A percentile compares a stretch with the other conserved stretches of the same genome.
Conservation (phyloP, 495 filamentous ascomycete genomes). For the Lindgomyces ingoldianus region DNA sequence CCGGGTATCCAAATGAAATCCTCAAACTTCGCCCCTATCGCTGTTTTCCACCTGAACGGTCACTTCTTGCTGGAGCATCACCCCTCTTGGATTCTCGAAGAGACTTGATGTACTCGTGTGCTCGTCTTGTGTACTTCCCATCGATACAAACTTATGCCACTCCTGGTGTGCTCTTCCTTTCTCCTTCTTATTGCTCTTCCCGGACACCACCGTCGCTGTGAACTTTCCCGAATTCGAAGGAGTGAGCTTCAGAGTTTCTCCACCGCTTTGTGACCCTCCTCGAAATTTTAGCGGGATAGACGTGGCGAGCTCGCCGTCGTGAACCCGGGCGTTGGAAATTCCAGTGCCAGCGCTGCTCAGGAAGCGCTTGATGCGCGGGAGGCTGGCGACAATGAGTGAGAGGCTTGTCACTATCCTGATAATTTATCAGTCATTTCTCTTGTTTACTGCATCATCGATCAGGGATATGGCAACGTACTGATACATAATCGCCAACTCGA, state of each 20-base stretch:
- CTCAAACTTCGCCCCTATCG: too few relatives aligned
- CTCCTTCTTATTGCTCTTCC: not conserved
- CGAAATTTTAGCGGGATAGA: too few relatives aligned
- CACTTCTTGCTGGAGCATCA: slow-evolving; percentile 23
- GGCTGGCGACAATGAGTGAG: slow-evolving; percentile 12
- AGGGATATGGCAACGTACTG: slow-evolving; percentile 11
- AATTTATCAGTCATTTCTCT: not conserved
- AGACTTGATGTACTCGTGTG: slow-evolving; percentile 21
- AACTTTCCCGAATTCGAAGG: not conserved
- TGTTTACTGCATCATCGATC: not conserved
- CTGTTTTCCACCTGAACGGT: slow-evolving; percentile 12
- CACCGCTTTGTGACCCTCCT: not conserved
- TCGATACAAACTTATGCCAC: slow-evolving; percentile 13
- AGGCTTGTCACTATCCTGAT: slow-evolving; percentile 4
- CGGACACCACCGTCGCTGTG: slow-evolving; percentile 8
- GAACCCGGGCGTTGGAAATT: not conserved
- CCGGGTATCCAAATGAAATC: too few relatives aligned
- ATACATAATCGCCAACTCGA: not conserved
- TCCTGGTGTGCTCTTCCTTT: slow-evolving; percentile 4
- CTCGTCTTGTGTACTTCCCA: slow-evolving; percentile 16
- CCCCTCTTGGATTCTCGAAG: slow-evolving; percentile 3
- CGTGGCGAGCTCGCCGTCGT: not conserved
- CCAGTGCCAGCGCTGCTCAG: slow-evolving; percentile 1
- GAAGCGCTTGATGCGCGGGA: slow-evolving; percentile 15
- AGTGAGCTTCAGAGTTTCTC: slow-evolving; percentile 9